These are phyloP conservation scores for Gynostemma pentaphyllum DNA, from an alignment of 306 rosid species.

Conservation along the genomic window DNA sequence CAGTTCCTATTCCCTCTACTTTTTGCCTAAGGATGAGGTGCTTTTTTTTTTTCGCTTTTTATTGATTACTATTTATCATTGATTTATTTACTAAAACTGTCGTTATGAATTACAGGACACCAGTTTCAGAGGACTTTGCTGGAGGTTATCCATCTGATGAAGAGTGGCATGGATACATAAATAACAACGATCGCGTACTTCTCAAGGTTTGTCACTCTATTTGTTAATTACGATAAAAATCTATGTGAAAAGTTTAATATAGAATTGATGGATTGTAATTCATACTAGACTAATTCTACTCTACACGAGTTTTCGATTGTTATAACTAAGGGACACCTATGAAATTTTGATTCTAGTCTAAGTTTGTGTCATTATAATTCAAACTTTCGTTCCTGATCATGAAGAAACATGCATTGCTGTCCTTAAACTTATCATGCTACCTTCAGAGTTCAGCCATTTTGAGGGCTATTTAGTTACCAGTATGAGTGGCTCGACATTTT, in stretches of 20 bases:
- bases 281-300: too few species aligned
- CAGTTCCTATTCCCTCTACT: slow-evolving; percentile 73
- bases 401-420: too few species aligned
- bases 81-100: background rate
- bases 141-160: slow-evolving; percentile 74
- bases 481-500: background rate
- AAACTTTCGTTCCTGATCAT: too few species aligned
- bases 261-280: too few species aligned
- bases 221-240: background rate
- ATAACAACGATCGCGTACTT: slow-evolving; percentile 84
- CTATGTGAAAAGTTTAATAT: background rate
- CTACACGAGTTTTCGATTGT: too few species aligned
- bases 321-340: too few species aligned
- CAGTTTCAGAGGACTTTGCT: slow-evolving; percentile 42
- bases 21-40: slow-evolving; percentile 96
- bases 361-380: too few species aligned
- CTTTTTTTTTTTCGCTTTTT: background rate
- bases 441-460: too few species aligned
- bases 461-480: too few species aligned
- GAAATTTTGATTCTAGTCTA: too few species aligned
- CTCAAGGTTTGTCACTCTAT: slow-evolving; percentile 51
- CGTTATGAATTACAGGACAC: slow-evolving; percentile 41
- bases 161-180: slow-evolving; percentile 93
- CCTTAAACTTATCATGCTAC: too few species aligned
- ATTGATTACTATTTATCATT: background rate